phyloP scores from a whole-genome alignment of 2,329 filamentous ascomycete genomes.

The Acephala macrosclerotiorum region DNA sequence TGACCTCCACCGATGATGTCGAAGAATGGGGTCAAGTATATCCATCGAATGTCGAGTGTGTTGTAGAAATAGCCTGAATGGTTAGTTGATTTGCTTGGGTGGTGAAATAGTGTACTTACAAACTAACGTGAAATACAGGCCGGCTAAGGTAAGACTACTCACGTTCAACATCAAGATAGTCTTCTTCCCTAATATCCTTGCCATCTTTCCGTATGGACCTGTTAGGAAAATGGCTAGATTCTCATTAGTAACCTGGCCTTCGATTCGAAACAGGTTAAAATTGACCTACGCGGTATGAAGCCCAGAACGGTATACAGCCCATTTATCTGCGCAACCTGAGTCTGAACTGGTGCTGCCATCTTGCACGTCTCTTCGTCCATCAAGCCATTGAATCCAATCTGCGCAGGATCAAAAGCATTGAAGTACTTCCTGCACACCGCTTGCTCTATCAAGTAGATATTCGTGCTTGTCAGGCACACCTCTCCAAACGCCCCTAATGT shows the following conservation, averaged over 20 bases:
- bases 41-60: constrained; percentile 30
- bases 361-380: constrained; percentile 31
- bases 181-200: constrained; percentile 25
- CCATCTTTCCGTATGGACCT: constrained; percentile 26
- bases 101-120: constrained; percentile 19
- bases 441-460: constrained; percentile 32
- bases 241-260: not conserved
- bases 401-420: constrained; percentile 10
- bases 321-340: constrained; percentile 26
- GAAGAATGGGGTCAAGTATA: constrained; percentile 28
- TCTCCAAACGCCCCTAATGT: constrained; percentile 20
- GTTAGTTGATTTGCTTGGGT: not conserved
- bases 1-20: constrained; percentile 29
- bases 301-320: constrained; percentile 24
- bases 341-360: constrained; percentile 26
- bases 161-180: constrained; percentile 27
- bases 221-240: constrained; percentile 27
- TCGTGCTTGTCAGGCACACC: constrained; percentile 22
- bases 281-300: constrained; percentile 25
- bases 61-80: constrained; percentile 25
- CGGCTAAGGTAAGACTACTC: constrained; percentile 4
- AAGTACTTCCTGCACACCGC: constrained; percentile 28
- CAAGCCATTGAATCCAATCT: constrained; percentile 11
- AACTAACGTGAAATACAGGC: constrained; percentile 22
- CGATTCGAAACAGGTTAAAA: not conserved